phyloP scores from a whole-genome alignment of 225 moss, liverwort and hornwort species.

The Anthoceros angustus region DNA sequence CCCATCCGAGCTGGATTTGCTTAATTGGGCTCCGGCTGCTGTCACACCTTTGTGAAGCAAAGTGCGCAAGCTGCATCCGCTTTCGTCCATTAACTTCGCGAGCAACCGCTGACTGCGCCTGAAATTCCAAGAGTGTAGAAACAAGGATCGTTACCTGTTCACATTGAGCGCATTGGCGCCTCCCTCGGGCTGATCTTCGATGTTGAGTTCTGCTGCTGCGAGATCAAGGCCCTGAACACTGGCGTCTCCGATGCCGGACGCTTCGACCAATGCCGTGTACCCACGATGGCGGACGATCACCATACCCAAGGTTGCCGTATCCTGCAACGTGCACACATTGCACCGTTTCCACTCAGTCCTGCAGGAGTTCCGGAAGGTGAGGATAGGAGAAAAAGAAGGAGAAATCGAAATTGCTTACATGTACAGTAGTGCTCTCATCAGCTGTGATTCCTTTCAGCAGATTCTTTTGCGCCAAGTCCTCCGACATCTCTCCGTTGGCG shows the following conservation, averaged over 20 bases:
- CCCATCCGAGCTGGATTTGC: slow-evolving; percentile 11
- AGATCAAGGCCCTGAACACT: slow-evolving; percentile 14
- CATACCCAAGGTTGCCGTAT: slow-evolving; percentile 37
- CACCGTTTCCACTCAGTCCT: neutral
- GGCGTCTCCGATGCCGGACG: slow-evolving; percentile 21
- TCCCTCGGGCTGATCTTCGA: slow-evolving; percentile 47
- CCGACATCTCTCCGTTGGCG: slow-evolving; percentile 19
- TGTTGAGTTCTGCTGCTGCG: slow-evolving; percentile 20
- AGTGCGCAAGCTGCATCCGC: slow-evolving; percentile 36
- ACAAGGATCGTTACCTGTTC: slow-evolving; percentile 20
- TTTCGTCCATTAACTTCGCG: no score
- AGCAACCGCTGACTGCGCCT: neutral
- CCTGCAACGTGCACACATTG: slow-evolving; percentile 14
- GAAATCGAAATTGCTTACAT: slow-evolving; percentile 15
- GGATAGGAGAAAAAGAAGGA: neutral
- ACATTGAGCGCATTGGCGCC: slow-evolving; percentile 50
- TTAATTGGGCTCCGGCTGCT: slow-evolving; percentile 9
- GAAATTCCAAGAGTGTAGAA: neutral
- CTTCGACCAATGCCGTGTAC: no score
- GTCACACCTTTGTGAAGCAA: slow-evolving; percentile 29
- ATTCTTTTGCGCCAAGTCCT: slow-evolving; percentile 34
- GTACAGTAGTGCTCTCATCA: slow-evolving; percentile 55
- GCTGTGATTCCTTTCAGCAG: slow-evolving; percentile 52
- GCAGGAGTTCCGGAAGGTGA: neutral
- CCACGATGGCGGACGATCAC: slow-evolving; percentile 38